Evolutionary conservation across 805 yeast genomes (phyloP).

Genomic region (Cephaloascus fragrans): DNA sequence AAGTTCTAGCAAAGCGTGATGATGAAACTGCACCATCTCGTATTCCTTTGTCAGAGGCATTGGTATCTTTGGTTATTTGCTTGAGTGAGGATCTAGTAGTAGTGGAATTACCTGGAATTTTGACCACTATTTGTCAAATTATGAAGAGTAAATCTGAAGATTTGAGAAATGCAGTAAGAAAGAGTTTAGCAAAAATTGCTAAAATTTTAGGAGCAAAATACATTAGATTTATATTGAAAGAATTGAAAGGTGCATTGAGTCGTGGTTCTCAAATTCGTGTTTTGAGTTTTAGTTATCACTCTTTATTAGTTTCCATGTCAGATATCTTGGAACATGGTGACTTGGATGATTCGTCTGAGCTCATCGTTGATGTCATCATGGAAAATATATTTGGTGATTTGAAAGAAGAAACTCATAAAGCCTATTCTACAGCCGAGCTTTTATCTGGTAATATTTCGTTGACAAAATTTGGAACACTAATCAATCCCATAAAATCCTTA

Average conservation of each 20-base stretch:
- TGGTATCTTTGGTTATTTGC: constrained; percentile 56
- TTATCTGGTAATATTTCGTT: constrained; percentile 57
- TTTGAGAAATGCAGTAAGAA: constrained; percentile 78
- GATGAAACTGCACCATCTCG: constrained; percentile 72
- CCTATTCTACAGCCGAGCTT: constrained; percentile 80
- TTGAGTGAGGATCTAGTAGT: constrained; percentile 47
- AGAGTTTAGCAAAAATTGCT: constrained; percentile 58
- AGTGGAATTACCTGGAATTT: constrained; percentile 64
- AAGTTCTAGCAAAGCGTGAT: constrained; percentile 51
- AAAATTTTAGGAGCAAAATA: constrained; percentile 62
- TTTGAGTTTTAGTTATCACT: constrained; percentile 79
- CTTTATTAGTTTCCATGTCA: constrained; percentile 47
- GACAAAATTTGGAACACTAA: constrained; percentile 41
- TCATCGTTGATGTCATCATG: constrained; percentile 70
- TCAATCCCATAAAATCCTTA: constrained; percentile 59
- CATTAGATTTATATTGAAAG: constrained; percentile 65
- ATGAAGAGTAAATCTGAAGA: constrained; percentile 80
- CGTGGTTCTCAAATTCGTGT: constrained; percentile 94
- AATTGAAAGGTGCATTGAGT: constrained; percentile 66
- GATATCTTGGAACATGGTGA: constrained; percentile 53
- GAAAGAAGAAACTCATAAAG: constrained; percentile 86
- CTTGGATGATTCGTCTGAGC: constrained; percentile 50
- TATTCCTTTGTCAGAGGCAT: constrained; percentile 74
- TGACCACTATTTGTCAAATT: constrained; percentile 84
- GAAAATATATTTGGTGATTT: constrained; percentile 89